A percentile compares a stretch with the other conserved stretches of the same genome.
phyloP scores from a whole-genome alignment of 129 eudicot species.

The Pulicaria dysenterica region DNA sequence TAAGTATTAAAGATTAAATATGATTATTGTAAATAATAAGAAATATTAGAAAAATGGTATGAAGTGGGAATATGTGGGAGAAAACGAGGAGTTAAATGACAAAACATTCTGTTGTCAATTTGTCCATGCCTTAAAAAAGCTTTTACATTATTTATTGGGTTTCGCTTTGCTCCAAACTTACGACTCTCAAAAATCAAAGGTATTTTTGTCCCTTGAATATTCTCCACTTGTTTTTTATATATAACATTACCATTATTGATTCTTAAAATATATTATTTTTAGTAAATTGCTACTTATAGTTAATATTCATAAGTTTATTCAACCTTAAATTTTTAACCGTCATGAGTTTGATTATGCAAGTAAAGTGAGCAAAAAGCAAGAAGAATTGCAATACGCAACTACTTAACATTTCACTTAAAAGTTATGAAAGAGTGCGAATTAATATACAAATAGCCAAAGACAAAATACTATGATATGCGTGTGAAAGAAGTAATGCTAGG shows the following conservation, averaged over 20 bases:
- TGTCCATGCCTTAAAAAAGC: conserved; percentile 17
- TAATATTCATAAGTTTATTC: background rate
- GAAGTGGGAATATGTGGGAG: conserved; percentile 38
- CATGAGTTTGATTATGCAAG: too few relatives aligned
- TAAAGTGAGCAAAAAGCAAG: too few relatives aligned
- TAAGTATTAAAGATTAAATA: too few relatives aligned
- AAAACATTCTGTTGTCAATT: conserved; percentile 50
- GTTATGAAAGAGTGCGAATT: too few relatives aligned
- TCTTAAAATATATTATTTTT: background rate
- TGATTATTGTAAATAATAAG: background rate
- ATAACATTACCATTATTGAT: background rate
- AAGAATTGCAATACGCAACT: too few relatives aligned
- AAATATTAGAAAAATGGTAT: conserved; percentile 4
- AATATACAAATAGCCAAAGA: too few relatives aligned
- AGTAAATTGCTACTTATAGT: background rate
- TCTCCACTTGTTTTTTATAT: conserved; percentile 9
- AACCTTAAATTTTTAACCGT: too few relatives aligned
- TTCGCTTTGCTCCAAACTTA: conserved; percentile 35
- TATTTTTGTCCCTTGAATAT: conserved; percentile 43
- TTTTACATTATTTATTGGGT: conserved; percentile 23
- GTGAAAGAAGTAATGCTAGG: too few relatives aligned
- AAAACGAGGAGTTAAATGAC: conserved; percentile 49
- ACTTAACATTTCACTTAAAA: too few relatives aligned
- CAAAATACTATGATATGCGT: too few relatives aligned
- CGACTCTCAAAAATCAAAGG: conserved; percentile 41